Conservation (phyloP, 768 basidiomycete genomes). For the Ramaria sp. region DNA sequence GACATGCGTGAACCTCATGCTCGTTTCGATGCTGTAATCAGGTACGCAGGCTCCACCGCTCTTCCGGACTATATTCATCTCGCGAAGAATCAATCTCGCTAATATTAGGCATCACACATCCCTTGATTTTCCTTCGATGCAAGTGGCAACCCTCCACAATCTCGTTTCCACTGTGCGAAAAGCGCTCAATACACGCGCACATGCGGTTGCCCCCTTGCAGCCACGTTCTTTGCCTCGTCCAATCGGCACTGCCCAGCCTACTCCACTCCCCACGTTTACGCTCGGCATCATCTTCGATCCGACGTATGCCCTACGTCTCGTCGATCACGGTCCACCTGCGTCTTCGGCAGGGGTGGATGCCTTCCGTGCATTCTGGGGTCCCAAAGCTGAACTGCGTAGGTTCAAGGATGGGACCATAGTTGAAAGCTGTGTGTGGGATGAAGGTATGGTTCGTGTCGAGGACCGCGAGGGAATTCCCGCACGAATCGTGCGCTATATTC, state of each 20-base stretch:
- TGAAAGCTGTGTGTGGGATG: slow-evolving; percentile 95
- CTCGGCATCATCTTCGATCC: slow-evolving; percentile 72
- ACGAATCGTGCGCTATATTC: slow-evolving; percentile 63
- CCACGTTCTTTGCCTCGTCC: slow-evolving; percentile 7
- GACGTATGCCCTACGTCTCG: slow-evolving; percentile 66
- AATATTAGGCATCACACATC: background rate
- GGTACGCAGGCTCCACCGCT: slow-evolving; percentile 24
- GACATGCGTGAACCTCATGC: slow-evolving; percentile 54
- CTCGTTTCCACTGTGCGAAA: slow-evolving; percentile 22
- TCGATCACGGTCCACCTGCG: slow-evolving; percentile 79
- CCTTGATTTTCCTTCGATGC: background rate
- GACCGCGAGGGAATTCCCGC: slow-evolving; percentile 71
- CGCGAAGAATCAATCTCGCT: background rate
- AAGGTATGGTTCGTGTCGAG: slow-evolving; percentile 28
- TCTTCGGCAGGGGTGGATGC: slow-evolving; percentile 30
- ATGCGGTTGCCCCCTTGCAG: slow-evolving; percentile 50
- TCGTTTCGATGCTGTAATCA: slow-evolving; percentile 65
- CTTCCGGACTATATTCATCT: slow-evolving; percentile 3
- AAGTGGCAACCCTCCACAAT: slow-evolving; percentile 17
- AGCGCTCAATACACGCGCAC: slow-evolving; percentile 66
- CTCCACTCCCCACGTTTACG: slow-evolving; percentile 31
- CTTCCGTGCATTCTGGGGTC: slow-evolving; percentile 86
- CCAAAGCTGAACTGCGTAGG: slow-evolving; percentile 81
- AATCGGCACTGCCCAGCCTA: slow-evolving; percentile 35
- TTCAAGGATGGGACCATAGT: slow-evolving; percentile 93